phyloP scores from a whole-genome alignment of 805 yeast species.

The Candida taoyuanica region DNA sequence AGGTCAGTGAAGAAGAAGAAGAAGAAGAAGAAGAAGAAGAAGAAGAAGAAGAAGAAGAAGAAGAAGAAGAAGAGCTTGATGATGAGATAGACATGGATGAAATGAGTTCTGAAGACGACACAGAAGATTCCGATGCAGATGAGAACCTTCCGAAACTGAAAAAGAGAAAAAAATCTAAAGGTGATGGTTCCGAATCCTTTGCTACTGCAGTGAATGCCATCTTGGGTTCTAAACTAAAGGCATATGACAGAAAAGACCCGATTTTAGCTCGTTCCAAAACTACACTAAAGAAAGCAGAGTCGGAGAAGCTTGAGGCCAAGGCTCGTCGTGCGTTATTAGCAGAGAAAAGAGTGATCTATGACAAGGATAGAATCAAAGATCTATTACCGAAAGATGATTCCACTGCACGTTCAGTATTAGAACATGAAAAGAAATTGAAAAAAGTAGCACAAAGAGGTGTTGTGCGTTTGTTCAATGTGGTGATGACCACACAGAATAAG shows the following conservation, averaged over 20 bases:
- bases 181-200: constrained; percentile 72
- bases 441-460: constrained; percentile 89
- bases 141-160: constrained; percentile 42
- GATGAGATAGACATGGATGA: constrained; percentile 16
- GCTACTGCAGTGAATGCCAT: constrained; percentile 82
- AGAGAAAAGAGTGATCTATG: constrained; percentile 67
- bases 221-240: constrained; percentile 78
- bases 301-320: constrained; percentile 75
- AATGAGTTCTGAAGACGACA: constrained; percentile 12
- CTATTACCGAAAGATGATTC: constrained; percentile 62
- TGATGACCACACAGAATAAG: constrained; percentile 68
- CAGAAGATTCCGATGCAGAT: constrained; percentile 27
- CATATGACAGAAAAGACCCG: constrained; percentile 86
- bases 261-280: constrained; percentile 80
- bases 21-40: background rate
- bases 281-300: constrained; percentile 66
- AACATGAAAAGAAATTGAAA: constrained; percentile 62
- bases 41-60: constrained; percentile 2
- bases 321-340: constrained; percentile 66
- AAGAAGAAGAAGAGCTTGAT: constrained; percentile 7
- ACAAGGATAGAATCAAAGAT: constrained; percentile 61
- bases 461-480: constrained; percentile 77
- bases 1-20: constrained; percentile 1
- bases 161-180: constrained; percentile 52
- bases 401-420: constrained; percentile 53